Conservation (phyloP, 495 filamentous ascomycete species). For the Talaromyces liani region DNA sequence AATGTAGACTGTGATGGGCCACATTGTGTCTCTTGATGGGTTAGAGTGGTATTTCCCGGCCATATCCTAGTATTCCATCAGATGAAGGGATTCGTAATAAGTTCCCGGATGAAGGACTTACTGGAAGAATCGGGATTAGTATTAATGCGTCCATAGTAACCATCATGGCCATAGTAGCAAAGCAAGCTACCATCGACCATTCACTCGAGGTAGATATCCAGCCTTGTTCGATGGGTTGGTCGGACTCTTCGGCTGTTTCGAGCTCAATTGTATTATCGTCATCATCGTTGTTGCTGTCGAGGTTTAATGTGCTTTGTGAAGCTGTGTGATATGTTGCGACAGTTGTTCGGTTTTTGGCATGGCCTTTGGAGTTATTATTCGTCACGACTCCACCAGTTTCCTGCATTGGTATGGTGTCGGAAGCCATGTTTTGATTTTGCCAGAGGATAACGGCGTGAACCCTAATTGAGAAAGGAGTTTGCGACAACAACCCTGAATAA, state of each 20-base stretch:
- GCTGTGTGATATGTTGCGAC: background rate
- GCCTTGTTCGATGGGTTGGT: background rate
- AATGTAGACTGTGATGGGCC: constrained; percentile 26
- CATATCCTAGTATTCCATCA: background rate
- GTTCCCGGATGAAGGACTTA: background rate
- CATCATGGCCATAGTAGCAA: constrained; percentile 5
- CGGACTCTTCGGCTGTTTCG: background rate
- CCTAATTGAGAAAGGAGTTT: background rate
- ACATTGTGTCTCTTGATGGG: background rate
- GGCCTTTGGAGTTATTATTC: background rate
- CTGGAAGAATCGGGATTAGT: constrained; percentile 1
- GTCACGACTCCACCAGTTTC: background rate
- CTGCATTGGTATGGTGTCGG: background rate
- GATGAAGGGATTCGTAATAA: background rate
- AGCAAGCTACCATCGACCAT: constrained; percentile 3
- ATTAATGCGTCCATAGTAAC: constrained; percentile 3
- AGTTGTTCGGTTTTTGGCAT: background rate
- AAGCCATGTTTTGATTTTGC: background rate
- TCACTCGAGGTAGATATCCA: background rate
- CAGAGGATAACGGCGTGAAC: background rate
- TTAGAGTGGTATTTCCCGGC: background rate
- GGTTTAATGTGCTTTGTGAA: background rate
- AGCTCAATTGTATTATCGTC: background rate
- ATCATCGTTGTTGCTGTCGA: background rate
- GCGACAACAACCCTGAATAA: background rate